A percentile compares a stretch with the other conserved stretches of the same genome.
Evolutionary conservation across 352 stramenopile species (phyloP).

Genomic region (Pythium oligandrum): DNA sequence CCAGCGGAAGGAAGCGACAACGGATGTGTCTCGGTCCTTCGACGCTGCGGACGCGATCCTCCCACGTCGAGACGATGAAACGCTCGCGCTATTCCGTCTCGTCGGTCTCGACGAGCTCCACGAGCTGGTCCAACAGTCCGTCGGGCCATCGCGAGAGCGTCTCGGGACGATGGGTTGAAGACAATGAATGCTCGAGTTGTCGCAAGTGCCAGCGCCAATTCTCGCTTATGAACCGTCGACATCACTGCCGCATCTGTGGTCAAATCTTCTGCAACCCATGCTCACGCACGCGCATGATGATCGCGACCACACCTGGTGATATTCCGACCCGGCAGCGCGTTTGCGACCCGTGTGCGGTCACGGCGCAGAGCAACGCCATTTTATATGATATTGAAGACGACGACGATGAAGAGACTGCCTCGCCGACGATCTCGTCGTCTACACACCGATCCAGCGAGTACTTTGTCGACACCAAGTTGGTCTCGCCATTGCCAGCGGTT

Average conservation of each 20-base stretch:
- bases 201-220: conserved; percentile 66
- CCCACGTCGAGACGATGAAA: conserved; percentile 8
- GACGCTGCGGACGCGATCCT: background rate
- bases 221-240: conserved; percentile 68
- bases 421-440: too few species aligned
- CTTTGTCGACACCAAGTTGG: too few species aligned
- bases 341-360: conserved; percentile 57
- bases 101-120: conserved; percentile 63
- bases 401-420: too few species aligned
- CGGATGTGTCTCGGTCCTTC: conserved; percentile 18
- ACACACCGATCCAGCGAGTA: too few species aligned
- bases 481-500: too few species aligned
- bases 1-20: too few species aligned
- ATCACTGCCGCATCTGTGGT: conserved; percentile 80
- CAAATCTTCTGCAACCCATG: conserved; percentile 82
- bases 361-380: conserved; percentile 60
- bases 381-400: conserved; percentile 51
- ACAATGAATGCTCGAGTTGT: conserved; percentile 45
- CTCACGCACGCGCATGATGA: conserved; percentile 74
- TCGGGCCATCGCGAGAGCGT: conserved; percentile 45
- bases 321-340: conserved; percentile 69
- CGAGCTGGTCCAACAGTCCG: conserved; percentile 53
- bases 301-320: conserved; percentile 60
- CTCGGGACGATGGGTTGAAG: conserved; percentile 66
- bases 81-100: conserved; percentile 41